These are phyloP conservation scores for Cyclaneusma minus DNA, from an alignment of 2,329 filamentous ascomycete genomes.

Conservation along the genomic window DNA sequence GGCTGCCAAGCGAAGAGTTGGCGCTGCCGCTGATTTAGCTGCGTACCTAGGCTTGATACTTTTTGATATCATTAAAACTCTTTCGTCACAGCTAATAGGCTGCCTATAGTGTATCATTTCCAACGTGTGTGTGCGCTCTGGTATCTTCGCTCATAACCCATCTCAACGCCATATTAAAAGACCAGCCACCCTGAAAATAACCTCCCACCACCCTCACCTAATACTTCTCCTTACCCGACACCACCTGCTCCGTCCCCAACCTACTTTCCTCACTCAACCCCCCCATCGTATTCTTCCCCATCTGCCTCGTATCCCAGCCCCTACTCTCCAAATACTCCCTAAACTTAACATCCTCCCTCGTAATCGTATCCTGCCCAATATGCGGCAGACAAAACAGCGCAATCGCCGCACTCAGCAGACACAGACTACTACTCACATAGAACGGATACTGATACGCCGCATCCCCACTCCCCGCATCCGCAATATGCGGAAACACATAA, in stretches of 20 bases:
- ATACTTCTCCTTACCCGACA: background rate
- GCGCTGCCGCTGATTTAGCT: too few relatives aligned
- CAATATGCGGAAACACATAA: slow-evolving; percentile 64
- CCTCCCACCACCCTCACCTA: background rate
- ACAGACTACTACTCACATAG: slow-evolving; percentile 66
- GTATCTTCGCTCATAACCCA: too few relatives aligned
- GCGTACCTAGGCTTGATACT: too few relatives aligned
- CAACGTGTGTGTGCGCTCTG: too few relatives aligned
- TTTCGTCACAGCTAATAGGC: too few relatives aligned
- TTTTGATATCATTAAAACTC: too few relatives aligned
- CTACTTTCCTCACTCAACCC: slow-evolving; percentile 1
- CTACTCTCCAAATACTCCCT: slow-evolving; percentile 54
- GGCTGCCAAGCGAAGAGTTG: too few relatives aligned
- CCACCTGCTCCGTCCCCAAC: too few relatives aligned
- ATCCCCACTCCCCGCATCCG: slow-evolving; percentile 38
- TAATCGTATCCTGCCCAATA: slow-evolving; percentile 76
- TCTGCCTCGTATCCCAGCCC: slow-evolving; percentile 56
- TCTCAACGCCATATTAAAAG: too few relatives aligned
- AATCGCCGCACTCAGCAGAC: slow-evolving; percentile 56
- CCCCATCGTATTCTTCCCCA: slow-evolving; percentile 25
- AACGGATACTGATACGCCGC: slow-evolving; percentile 70
- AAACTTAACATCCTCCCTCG: slow-evolving; percentile 61
- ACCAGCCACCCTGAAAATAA: background rate
- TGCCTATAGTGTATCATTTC: too few relatives aligned
- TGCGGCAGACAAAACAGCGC: slow-evolving; percentile 56